Evolutionary conservation across 306 rosid genomes (phyloP), one percentile per base, ranked within the genome.

Genomic region (Quillaja saponaria): DNA sequence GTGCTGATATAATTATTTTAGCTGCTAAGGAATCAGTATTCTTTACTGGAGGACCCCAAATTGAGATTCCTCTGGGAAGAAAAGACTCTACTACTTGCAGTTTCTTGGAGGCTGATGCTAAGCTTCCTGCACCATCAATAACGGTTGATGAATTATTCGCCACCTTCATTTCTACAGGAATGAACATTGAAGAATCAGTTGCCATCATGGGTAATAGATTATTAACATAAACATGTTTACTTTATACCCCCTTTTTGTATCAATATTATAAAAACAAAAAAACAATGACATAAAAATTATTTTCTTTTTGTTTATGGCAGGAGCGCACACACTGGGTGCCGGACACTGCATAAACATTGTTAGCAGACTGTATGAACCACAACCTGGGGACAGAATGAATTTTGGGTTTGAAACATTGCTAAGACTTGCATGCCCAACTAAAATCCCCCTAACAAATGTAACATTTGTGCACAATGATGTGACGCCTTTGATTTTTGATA

Each of bases 301-400:
- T n/a, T n/a, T n/a, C n/a, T n/a, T n/a, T n/a, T 40, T 47, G 34
- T 34, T 60, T 9, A 34, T 72, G 61, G 62, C 74, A 80, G 82
- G 80, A 55, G 80, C 85, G 44, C 80, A 69, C 58, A 72, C 85
- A 49, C 49, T 80, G 13, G 85, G 79, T 2, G 71, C 69, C 53
- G 79, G 82, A 69, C 85, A 80, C 54, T 76, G 82, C 75, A 0
- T 63, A 4, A 80, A 68, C 77, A 64, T 80, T 47, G 81, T 47
- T 19, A 52, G 63, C 8, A 68, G 79, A 61, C 58, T 80, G 74
- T 68, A 64, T 56, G 52, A 76, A 20, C 35, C 53, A 59, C 4
- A 21, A 8, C 34, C 17, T 8, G 1, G 67, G 48, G 74, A 68
- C 19, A 21, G 16, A 10, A 76, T 65, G 71, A 53, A 75, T 58